phyloP scores from a whole-genome alignment of 2,329 filamentous ascomycete genomes.

The Verticillium longisporum region DNA sequence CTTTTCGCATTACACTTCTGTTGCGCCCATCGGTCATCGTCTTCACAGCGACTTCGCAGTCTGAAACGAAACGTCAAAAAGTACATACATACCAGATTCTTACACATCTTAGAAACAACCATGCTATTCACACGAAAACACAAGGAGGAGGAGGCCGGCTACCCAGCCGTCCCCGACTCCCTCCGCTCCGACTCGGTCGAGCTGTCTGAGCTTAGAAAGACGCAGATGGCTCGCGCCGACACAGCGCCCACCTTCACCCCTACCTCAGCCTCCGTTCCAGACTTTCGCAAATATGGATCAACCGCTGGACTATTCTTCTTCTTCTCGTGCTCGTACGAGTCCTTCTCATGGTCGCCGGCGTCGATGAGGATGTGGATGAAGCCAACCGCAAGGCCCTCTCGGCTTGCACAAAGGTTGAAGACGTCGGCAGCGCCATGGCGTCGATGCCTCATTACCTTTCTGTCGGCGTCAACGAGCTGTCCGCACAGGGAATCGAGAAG shows the following conservation, averaged over 20 bases:
- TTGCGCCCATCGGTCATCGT: background rate
- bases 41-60: background rate
- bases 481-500: constrained; percentile 71
- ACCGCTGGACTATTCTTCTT: constrained; percentile 90
- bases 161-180: constrained; percentile 29
- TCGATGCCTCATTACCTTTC: constrained; percentile 97
- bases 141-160: constrained; percentile 18
- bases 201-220: constrained; percentile 21
- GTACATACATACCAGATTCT: constrained; percentile 2
- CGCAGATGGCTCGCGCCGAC: constrained; percentile 32
- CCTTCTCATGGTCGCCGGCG: constrained; percentile 65
- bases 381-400: constrained; percentile 78
- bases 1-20: background rate
- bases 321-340: constrained; percentile 78
- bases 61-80: background rate
- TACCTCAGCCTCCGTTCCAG: constrained; percentile 87
- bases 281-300: constrained; percentile 94
- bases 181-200: constrained; percentile 29
- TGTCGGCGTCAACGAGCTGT: constrained; percentile 78
- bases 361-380: constrained; percentile 67
- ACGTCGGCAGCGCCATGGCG: constrained; percentile 88
- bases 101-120: constrained; percentile 20
- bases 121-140: constrained; percentile 29
- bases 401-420: constrained; percentile 87
- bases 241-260: constrained; percentile 68